Evolutionary conservation across 345 rosid genomes (phyloP).

Genomic region (Eucalyptus paniculata): DNA sequence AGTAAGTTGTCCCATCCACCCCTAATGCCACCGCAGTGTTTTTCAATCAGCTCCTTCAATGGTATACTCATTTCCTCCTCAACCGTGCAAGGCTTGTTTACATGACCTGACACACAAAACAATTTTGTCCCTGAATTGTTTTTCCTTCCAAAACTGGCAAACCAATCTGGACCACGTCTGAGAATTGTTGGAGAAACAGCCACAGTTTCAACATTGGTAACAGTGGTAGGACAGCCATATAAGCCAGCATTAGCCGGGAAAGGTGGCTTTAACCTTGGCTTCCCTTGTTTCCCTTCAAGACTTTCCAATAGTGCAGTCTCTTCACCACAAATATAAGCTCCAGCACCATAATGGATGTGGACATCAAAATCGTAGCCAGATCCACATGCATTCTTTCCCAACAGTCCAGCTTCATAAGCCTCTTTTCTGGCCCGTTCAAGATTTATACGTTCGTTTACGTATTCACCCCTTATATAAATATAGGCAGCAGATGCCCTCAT

Average conservation of each 20-base stretch:
- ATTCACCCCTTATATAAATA: conserved; percentile 94
- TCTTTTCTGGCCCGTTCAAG: conserved; percentile 85
- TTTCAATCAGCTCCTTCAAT: conserved; percentile 81
- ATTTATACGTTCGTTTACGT: conserved; percentile 78
- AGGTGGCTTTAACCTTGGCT: conserved; percentile 98
- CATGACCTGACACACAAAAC: conserved; percentile 85
- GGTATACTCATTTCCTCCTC: conserved; percentile 98
- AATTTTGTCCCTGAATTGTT: conserved; percentile 86
- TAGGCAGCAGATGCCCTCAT: conserved; percentile 98
- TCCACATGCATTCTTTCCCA: conserved; percentile 97
- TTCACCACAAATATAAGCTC: conserved; percentile 97
- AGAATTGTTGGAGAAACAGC: conserved; percentile 96
- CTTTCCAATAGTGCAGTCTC: conserved; percentile 97
- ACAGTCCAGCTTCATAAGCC: conserved; percentile 81
- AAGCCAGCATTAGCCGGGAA: conserved; percentile 97
- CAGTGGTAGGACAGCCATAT: conserved; percentile 96
- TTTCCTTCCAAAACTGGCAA: conserved; percentile 97
- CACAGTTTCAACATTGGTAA: conserved; percentile 92
- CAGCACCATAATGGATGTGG: conserved; percentile 94
- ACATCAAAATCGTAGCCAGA: conserved; percentile 97
- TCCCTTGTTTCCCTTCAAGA: conserved; percentile 97
- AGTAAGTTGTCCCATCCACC: conserved; percentile 98
- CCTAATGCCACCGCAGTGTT: conserved; percentile 93
- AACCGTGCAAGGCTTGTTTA: conserved; percentile 90
- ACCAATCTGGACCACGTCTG: conserved; percentile 98